Evolutionary conservation across 345 rosid genomes (phyloP), one percentile per base, ranked within the genome.

Genomic region (Passiflora organensis): DNA sequence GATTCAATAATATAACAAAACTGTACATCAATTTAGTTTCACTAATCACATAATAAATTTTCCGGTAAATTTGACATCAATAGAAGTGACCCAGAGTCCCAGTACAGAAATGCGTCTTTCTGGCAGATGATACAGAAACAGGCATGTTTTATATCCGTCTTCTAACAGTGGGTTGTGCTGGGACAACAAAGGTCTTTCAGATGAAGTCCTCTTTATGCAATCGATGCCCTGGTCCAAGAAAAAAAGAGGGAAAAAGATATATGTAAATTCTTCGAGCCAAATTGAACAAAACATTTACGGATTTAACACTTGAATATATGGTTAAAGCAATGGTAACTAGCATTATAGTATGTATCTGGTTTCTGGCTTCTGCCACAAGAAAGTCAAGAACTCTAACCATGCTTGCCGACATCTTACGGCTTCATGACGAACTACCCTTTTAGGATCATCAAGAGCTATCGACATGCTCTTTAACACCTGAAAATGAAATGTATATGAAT

Each of bases 371-470:
- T n/a, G 34, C 3, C 34, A 28, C 34, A 41, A 15, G 14, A 15
- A 48, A 6, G 25, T 39, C 11, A 15, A n/a, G 12, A 57, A 22
- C 22, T 63, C 80, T 64, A 55, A 91, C 98, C 98, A 88, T 48
- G 91, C 84, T 64, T 78, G 91, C 52, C 83, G 75, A 71, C 98
- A 84, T 78, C 68, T 77, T 43, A 81, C 76, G 34, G 96, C 94
- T 78, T 91, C 95, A 66, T 53, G 72, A 36, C 96, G 91, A 59
- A 91, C 98, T 23, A 62, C 78, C 48, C 95, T 78, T 79, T 89
- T 89, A 5, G 83, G 84, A 68, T 91, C 98, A 68, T 88, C 94
- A 2, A 84, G 84, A 38, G 87, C 82, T 66, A 69, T 78, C 19
- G 76, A 47, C 36, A 80, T 25, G 12, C 94, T 81, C 75, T 70